Evolutionary conservation across 2,329 filamentous ascomycete genomes (phyloP).

Genomic region (Colletotrichum camelliae): DNA sequence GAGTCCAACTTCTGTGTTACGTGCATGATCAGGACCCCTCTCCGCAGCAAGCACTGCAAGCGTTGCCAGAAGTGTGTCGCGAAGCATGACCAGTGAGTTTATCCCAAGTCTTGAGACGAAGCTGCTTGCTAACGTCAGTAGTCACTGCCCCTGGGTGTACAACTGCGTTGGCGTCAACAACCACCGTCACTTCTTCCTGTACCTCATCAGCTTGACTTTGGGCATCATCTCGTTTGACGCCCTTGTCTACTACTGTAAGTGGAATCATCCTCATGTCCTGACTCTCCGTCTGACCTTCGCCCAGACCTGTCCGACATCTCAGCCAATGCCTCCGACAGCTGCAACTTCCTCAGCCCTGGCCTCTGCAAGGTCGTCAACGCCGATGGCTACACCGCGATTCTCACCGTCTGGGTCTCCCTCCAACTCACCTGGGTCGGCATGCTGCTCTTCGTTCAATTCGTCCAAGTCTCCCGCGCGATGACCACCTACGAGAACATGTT

Average conservation of each 20-base stretch:
- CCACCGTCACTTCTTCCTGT: slow-evolving; percentile 93
- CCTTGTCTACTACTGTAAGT: slow-evolving; percentile 66
- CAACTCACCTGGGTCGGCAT: slow-evolving; percentile 98
- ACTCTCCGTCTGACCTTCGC: neutral
- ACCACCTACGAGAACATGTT: slow-evolving; percentile 98
- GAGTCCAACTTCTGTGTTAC: slow-evolving; percentile 92
- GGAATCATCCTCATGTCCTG: too few relatives aligned
- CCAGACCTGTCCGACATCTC: slow-evolving; percentile 69
- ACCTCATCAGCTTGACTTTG: slow-evolving; percentile 78
- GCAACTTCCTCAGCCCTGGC: slow-evolving; percentile 76
- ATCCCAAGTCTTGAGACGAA: too few relatives aligned
- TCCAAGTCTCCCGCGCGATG: slow-evolving; percentile 90
- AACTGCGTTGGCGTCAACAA: slow-evolving; percentile 97
- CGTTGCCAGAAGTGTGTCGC: slow-evolving; percentile 91
- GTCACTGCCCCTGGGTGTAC: slow-evolving; percentile 97
- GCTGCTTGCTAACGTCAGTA: slow-evolving; percentile 37
- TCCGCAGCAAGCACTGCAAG: slow-evolving; percentile 95
- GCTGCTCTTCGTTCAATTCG: slow-evolving; percentile 90
- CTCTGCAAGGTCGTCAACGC: slow-evolving; percentile 80
- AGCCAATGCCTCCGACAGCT: slow-evolving; percentile 58
- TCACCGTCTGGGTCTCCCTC: slow-evolving; percentile 79
- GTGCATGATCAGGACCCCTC: slow-evolving; percentile 92
- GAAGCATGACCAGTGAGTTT: slow-evolving; percentile 90
- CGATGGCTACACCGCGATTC: slow-evolving; percentile 83
- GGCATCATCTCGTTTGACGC: slow-evolving; percentile 77